Base-by-base conservation (phyloP, 108 stramenopile species). In the Nitzschia sp. region DNA sequence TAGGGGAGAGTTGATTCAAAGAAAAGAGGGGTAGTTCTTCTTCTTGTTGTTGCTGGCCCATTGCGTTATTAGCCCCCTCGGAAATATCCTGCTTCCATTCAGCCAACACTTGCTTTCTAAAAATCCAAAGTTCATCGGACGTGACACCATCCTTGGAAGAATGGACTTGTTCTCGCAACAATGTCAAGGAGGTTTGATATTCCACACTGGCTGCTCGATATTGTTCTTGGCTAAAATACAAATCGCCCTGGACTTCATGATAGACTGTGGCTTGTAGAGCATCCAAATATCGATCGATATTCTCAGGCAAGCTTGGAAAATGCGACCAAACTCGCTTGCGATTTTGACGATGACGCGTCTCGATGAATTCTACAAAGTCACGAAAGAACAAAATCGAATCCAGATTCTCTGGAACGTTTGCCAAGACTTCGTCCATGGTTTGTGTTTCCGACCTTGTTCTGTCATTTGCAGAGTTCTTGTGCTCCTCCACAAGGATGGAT, bases 251-350 rank as follows among this genome's bases (percentile, higher is more conserved):
- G n/a, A 51, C 8, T 19, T 51, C 49, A n/a, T 8, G 49, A 17
- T 51, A 23, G 19, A 51, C 49, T 23, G 49, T n/a, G 49, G 49
- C 4, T 19, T 51, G 49, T 19, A 51, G 49, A 51, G 49, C n/a
- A 51, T 51, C 49, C 49, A 51, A 23, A 19, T n/a, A 51, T 19
- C 5, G 4, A 19, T 17, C 19, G 4, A 19, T 51, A 51, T 19
- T 23, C 49, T 51, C 21, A n/a, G n/a, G n/a, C n/a, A n/a, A n/a
- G n/a, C n/a, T n/a, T 8, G 38, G 38, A 42, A 42, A 42, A 11
- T 15, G 8, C 11, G 38, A 42, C 38, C 38, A 42, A 8, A 42
- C 38, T 42, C 15, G 38, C 15, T 42, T 42, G 38, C 38, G 38
- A 42, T 42, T 42, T 8, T 42, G 15, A 15, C 11, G 11, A 42